Evolutionary conservation across 768 basidiomycete genomes (phyloP).

Genomic region (Russula griseocarnosa): DNA sequence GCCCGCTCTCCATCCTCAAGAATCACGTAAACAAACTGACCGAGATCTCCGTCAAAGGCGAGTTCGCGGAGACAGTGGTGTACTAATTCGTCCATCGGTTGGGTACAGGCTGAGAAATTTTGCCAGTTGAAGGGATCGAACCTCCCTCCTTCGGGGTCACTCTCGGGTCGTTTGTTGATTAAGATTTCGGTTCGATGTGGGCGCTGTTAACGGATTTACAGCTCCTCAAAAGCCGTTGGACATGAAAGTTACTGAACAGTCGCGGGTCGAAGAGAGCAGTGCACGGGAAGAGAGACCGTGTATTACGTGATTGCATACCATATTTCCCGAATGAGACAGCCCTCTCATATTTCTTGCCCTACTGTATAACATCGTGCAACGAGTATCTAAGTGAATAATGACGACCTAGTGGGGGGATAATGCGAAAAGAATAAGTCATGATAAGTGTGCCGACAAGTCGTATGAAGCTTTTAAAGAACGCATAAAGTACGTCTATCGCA

Average conservation of each 20-base stretch:
- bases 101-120: not conserved
- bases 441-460: constrained; percentile 21
- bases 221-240: not conserved
- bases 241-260: not conserved
- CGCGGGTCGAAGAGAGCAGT: not conserved
- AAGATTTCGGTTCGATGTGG: not conserved
- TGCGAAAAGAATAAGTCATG: constrained; percentile 33
- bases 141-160: constrained; percentile 2
- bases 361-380: not conserved
- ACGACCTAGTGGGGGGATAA: constrained; percentile 12
- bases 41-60: constrained; percentile 86
- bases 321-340: constrained; percentile 1
- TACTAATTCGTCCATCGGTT: constrained; percentile 75
- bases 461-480: constrained; percentile 31
- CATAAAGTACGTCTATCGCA: constrained; percentile 28
- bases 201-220: not conserved
- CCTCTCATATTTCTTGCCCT: not conserved
- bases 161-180: not conserved
- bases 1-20: constrained; percentile 4
- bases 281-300: not conserved
- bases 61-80: constrained; percentile 82
- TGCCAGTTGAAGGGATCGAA: constrained; percentile 19
- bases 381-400: constrained; percentile 13
- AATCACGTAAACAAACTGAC: constrained; percentile 46
- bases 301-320: constrained; percentile 14